Percentiles rank a stretch among this genome's conserved stretches.
phyloP scores from a whole-genome alignment of 495 filamentous ascomycete species.

The Daldinia childiae region DNA sequence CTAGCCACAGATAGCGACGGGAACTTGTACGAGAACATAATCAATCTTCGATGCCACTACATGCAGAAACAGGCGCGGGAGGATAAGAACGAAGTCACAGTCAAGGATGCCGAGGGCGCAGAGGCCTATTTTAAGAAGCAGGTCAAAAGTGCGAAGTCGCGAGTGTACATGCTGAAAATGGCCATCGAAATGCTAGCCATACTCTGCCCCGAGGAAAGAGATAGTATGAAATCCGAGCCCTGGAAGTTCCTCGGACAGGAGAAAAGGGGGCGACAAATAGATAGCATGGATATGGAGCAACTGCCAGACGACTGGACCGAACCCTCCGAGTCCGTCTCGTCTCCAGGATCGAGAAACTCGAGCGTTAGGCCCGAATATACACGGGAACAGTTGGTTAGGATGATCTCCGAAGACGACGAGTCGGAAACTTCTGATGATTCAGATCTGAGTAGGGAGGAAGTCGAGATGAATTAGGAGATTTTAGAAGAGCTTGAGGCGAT shows the following conservation, averaged over 20 bases:
- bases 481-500: neutral
- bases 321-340: neutral
- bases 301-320: neutral
- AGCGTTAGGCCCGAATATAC: neutral
- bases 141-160: neutral
- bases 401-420: neutral
- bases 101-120: slow-evolving; percentile 12
- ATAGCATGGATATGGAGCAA: neutral
- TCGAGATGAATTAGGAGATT: neutral
- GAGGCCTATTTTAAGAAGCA: neutral
- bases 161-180: slow-evolving; percentile 14
- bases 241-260: slow-evolving; percentile 6
- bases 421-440: neutral
- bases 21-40: slow-evolving; percentile 22
- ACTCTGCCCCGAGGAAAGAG: neutral
- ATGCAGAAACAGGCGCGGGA: slow-evolving; percentile 23
- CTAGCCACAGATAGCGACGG: slow-evolving; percentile 31
- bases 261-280: neutral
- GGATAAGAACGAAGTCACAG: neutral
- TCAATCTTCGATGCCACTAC: slow-evolving; percentile 26
- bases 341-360: neutral
- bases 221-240: neutral
- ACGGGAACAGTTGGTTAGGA: neutral
- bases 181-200: slow-evolving; percentile 13
- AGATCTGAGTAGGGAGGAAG: neutral